phyloP scores from a whole-genome alignment of 306 rosid genomes.

The Hippophae gyantsensis region DNA sequence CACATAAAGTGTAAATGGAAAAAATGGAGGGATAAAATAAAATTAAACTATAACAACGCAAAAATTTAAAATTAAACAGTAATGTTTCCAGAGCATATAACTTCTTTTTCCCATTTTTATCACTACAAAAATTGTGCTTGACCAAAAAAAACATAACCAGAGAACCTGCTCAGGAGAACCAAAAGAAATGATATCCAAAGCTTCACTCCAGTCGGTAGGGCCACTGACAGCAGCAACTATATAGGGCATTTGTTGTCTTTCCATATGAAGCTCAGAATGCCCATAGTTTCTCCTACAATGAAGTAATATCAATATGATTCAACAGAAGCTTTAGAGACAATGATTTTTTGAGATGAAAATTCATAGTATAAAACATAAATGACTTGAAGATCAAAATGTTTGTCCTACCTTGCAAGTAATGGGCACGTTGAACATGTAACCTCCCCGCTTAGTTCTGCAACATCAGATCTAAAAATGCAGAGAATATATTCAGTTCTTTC shows the following conservation, averaged over 20 bases:
- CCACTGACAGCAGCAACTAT: constrained; percentile 47
- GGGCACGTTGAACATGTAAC: constrained; percentile 61
- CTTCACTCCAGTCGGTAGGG: constrained; percentile 97
- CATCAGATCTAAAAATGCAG: constrained; percentile 48
- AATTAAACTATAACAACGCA: background rate
- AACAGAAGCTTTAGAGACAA: constrained; percentile 4
- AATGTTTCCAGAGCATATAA: too few relatives aligned
- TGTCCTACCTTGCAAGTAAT: constrained; percentile 37
- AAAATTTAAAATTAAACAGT: too few relatives aligned
- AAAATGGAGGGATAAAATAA: background rate
- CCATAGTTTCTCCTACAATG: constrained; percentile 53
- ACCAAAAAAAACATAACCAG: background rate
- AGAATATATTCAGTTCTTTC: constrained; percentile 3
- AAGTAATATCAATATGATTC: constrained; percentile 6
- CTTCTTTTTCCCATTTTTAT: too few relatives aligned
- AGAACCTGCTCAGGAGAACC: constrained; percentile 95
- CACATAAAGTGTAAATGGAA: background rate
- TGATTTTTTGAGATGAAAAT: background rate
- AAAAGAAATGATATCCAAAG: constrained; percentile 78
- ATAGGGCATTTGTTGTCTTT: constrained; percentile 52
- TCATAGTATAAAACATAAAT: background rate
- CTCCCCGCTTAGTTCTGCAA: constrained; percentile 95
- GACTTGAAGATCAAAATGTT: background rate
- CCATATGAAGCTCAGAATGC: constrained; percentile 57
- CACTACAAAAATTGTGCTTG: too few relatives aligned